phyloP scores from a whole-genome alignment of 192 early-diverging fungal species.

The Gigaspora rosea region DNA sequence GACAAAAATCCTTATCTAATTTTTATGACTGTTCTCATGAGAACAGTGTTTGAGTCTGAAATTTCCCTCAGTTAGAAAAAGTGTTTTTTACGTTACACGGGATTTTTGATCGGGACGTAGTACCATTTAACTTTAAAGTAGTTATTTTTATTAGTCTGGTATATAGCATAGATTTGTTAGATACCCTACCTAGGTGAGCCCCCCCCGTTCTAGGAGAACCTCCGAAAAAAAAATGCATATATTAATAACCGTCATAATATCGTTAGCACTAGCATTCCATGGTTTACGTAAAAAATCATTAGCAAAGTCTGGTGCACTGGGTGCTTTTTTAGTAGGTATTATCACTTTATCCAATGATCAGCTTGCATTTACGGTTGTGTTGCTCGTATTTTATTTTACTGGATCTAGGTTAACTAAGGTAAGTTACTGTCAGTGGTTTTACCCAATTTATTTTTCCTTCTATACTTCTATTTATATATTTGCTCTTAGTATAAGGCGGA shows the following conservation, averaged over 20 bases:
- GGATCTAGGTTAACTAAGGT: conserved; percentile 62
- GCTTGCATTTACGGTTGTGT: conserved; percentile 62
- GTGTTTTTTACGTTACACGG: too few relatives aligned
- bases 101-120: too few relatives aligned
- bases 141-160: too few relatives aligned
- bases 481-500: conserved; percentile 42
- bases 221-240: conserved; percentile 3
- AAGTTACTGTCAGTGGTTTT: conserved; percentile 1
- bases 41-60: too few relatives aligned
- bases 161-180: too few relatives aligned
- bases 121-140: too few relatives aligned
- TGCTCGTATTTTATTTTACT: conserved; percentile 76
- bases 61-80: too few relatives aligned
- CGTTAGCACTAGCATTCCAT: conserved; percentile 48
- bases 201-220: neutral
- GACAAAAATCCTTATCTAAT: too few relatives aligned
- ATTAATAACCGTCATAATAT: neutral
- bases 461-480: too few relatives aligned
- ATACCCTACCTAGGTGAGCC: too few relatives aligned
- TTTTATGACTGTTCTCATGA: too few relatives aligned
- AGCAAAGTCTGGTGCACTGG: conserved; percentile 64
- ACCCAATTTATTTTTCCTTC: too few relatives aligned
- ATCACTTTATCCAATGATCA: conserved; percentile 70
- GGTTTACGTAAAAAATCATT: conserved; percentile 73
- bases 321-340: conserved; percentile 74